Conservation (phyloP, 2,329 filamentous ascomycete species). For the Penicillium rolfsii region DNA sequence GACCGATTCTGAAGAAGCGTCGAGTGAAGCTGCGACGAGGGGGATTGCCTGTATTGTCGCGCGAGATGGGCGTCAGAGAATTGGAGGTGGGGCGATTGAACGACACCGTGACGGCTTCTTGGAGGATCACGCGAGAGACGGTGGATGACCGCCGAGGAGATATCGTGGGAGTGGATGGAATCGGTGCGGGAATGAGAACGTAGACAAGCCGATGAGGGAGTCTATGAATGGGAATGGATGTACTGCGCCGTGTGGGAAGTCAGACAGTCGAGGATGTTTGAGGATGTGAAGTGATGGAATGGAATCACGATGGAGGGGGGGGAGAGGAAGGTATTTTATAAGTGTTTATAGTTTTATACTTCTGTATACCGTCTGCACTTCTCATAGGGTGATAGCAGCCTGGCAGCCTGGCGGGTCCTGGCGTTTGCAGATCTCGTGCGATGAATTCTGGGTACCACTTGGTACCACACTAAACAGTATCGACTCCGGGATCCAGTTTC, state of each 20-base stretch:
- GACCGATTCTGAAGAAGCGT: conserved; percentile 26
- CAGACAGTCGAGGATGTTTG: not conserved
- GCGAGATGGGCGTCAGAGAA: conserved; percentile 25
- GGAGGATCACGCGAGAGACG: conserved; percentile 19
- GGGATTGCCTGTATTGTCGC: conserved; percentile 24
- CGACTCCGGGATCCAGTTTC: no score
- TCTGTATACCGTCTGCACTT: not conserved
- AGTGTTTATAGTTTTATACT: not conserved
- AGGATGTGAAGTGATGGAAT: not conserved
- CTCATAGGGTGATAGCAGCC: conserved; percentile 9
- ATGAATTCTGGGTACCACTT: not conserved
- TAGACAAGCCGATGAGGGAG: not conserved
- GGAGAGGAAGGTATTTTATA: conserved; percentile 14
- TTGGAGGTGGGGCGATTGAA: conserved; percentile 31
- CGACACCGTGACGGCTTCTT: conserved; percentile 37
- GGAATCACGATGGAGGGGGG: not conserved
- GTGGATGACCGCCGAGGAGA: conserved; percentile 15
- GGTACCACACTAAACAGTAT: no score
- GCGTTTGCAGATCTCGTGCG: conserved; percentile 1
- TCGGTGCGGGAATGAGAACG: conserved; percentile 13
- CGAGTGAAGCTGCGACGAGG: conserved; percentile 23
- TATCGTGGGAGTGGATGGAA: not conserved
- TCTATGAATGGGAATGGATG: not conserved
- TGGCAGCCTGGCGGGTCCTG: conserved; percentile 23
- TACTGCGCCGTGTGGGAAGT: not conserved